phyloP scores from a whole-genome alignment of 78 protist genomes.

The Dictyostelium purpureum region DNA sequence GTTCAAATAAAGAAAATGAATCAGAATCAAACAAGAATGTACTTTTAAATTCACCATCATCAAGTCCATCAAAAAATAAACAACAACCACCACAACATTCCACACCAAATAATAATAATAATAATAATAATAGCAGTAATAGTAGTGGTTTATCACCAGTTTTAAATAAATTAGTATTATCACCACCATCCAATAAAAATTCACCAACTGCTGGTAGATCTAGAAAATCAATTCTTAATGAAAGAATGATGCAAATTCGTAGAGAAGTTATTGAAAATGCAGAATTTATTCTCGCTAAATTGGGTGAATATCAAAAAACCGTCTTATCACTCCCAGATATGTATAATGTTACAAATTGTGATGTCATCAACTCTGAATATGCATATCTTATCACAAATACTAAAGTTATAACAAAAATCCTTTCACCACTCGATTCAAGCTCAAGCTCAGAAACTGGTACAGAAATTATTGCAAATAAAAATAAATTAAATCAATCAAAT shows the following conservation, averaged over 20 bases:
- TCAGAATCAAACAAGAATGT: conserved; percentile 6
- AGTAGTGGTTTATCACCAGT: conserved; percentile 14
- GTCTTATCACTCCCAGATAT: conserved; percentile 62
- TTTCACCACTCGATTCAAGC: conserved; percentile 41
- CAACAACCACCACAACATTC: neutral
- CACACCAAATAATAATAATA: neutral
- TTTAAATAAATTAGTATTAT: neutral
- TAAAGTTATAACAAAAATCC: conserved; percentile 26
- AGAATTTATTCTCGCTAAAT: conserved; percentile 47
- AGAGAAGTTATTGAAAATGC: conserved; percentile 26
- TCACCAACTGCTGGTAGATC: neutral
- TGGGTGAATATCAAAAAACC: conserved; percentile 57
- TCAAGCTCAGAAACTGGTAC: conserved; percentile 48
- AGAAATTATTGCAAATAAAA: neutral
- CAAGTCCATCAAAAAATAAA: neutral
- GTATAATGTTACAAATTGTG: neutral
- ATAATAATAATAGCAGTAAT: neutral
- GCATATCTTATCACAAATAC: conserved; percentile 55
- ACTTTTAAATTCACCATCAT: neutral
- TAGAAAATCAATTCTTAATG: neutral
- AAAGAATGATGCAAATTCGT: neutral
- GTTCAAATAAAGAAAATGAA: neutral
- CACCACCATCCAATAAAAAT: neutral
- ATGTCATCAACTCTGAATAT: conserved; percentile 41
- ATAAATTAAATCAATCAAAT: neutral